Evolutionary conservation across 208 protist genomes (phyloP).

Genomic region (Wallacemonas sp.): DNA sequence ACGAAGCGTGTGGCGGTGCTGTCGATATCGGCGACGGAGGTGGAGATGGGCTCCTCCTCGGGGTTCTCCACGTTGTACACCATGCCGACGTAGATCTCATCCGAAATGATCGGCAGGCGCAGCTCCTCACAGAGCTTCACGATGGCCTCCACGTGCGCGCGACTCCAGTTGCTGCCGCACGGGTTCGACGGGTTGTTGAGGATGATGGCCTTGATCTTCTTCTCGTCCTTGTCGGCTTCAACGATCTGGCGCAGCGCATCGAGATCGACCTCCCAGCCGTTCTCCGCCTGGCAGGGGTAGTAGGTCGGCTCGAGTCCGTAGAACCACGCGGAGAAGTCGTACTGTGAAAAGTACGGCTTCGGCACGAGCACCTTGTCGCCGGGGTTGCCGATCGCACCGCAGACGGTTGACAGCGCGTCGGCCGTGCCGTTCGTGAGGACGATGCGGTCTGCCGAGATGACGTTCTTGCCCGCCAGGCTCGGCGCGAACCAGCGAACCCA

Average conservation of each 20-base stretch:
- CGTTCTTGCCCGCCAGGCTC: constrained; percentile 5
- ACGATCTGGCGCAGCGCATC: constrained; percentile 58
- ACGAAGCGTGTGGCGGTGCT: constrained; percentile 58
- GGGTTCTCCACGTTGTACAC: constrained; percentile 53
- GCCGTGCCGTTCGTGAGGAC: constrained; percentile 65
- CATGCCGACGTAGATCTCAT: constrained; percentile 93
- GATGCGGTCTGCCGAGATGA: constrained; percentile 35
- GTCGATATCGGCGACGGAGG: constrained; percentile 61
- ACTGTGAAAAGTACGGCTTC: constrained; percentile 87
- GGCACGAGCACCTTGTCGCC: constrained; percentile 89
- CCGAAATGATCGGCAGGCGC: constrained; percentile 82
- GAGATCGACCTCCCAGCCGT: constrained; percentile 87
- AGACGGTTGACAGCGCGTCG: constrained; percentile 78
- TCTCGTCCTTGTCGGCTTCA: constrained; percentile 24
- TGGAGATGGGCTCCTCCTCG: constrained; percentile 14
- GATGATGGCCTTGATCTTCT: constrained; percentile 77
- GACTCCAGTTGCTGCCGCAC: constrained; percentile 82
- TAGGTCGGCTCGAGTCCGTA: constrained; percentile 51
- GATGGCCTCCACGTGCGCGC: constrained; percentile 56
- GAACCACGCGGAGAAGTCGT: constrained; percentile 64
- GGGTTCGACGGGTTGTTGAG: constrained; percentile 94
- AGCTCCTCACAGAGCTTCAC: constrained; percentile 65
- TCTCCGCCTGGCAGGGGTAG: constrained; percentile 73
- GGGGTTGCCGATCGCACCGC: constrained; percentile 55
- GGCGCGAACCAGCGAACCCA: constrained; percentile 29